Evolutionary conservation across 2,329 filamentous ascomycete species (phyloP), one percentile per base, ranked within the genome.

Genomic region (Colletotrichum noveboracense): DNA sequence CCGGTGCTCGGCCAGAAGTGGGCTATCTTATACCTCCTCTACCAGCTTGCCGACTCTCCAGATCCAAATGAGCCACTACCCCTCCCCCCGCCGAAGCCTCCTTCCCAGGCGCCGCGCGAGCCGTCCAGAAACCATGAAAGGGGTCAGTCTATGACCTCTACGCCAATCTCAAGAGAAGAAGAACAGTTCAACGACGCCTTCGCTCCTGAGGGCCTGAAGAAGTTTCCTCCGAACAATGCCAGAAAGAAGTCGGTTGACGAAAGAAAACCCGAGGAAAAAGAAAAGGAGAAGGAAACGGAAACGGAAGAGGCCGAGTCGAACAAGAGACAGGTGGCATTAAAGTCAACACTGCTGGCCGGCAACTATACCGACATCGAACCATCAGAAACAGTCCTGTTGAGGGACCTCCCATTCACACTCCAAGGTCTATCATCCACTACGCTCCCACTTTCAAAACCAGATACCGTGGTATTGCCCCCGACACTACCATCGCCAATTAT

Each of bases 1-100:
- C 96, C 96, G 1, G 96, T 98, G 7, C 89, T 99, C 60, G 94
- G 95, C 80, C 94, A 98, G 84, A 99, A 99, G 90, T 98, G 96
- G 96, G 95, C 94, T 5, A 98, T 99, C 78, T 89, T 99, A 24
- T 97, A 97, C 83, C 92, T 99, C 56, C 91, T 99, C 56, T 94
- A 97, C 83, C 93, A 95, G 80, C 90, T 98, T 64, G 93, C 95
- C 76, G 94, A 96, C 81, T 92, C 91, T 5, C 89, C 90, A 38
- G 88, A 91, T 75, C 89, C 90, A 3, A 87, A 84, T 79, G 88
- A 90, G 70, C 89, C 88, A 58, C 83, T 87, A 13, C 87, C 87
- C n/a, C 79, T 88, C 43, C 88, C 83, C 71, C 87, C 86, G 10
- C 81, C 83, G 78, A 87, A 82, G 80, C 86, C 81, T 61, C 85